Base-by-base conservation (phyloP, 2,329 filamentous ascomycete genomes). In the Xylaria sp. region DNA sequence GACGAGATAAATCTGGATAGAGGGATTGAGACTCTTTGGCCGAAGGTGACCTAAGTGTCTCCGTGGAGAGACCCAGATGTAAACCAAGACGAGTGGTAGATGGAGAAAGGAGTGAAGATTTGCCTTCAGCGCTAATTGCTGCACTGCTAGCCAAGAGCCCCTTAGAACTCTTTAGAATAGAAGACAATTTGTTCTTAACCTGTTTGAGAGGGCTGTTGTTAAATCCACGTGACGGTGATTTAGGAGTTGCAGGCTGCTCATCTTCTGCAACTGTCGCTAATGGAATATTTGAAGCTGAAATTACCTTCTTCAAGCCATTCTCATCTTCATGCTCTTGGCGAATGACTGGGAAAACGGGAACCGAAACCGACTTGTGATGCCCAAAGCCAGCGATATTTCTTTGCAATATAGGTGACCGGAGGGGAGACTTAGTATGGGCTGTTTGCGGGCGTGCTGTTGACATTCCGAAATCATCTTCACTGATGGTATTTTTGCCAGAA, bases 151-250 rank as follows among this genome's bases (percentile, higher is more conserved):
- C 93, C 70, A 97, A 90, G 57, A 97, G 87, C 15, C 91, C 93
- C 78, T 92, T 95, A 4, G 94, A 96, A 63, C 91, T 92, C 80
- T 94, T 94, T 74, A 97, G 84, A 67, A 97, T 94, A 10, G 94
- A 97, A 55, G 95, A 97, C 56, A 98, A 84, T 78, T 94, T 97
- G 76, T 92, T 93, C 82, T 97, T 98, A 32, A 96, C 94, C 60
- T 96, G 93, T 79, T 94, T 97, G 67, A 97, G 80, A 5, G 93
- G 93, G 66, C 91, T 95, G 72, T 97, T 94, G 8, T 85, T 84
- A 73, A 87, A 83, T 57, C 78, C 82, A 63, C 87, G 81, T 5
- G 85, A 83, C 0, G 87, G 87, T 0, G 88, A 89, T 72, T 88
- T 89, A 0, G 86, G 78, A 70, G 86, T 82, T 78, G 86, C 81